A percentile compares a stretch with the other conserved stretches of the same genome.
These are phyloP conservation scores for Penicillium polonicum DNA, from an alignment of 2,329 filamentous ascomycete species.

Conservation along the genomic window DNA sequence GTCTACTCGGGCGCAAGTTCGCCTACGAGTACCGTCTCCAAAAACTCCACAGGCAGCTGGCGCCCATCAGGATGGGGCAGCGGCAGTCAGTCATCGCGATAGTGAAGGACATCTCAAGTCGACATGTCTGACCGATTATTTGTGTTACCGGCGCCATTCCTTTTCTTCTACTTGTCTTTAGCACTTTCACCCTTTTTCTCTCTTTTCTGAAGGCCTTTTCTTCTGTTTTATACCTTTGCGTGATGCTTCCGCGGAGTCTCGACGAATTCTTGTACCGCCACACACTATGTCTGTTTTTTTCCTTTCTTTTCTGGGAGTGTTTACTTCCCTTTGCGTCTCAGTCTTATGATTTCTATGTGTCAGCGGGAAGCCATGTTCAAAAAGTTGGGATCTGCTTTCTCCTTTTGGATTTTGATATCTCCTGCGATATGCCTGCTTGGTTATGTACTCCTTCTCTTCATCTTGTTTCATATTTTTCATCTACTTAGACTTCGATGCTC, in stretches of 20 bases:
- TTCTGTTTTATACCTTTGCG: constrained; percentile 19
- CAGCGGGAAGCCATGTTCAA: neutral
- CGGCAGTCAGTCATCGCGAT: constrained; percentile 28
- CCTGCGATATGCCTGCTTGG: constrained; percentile 1
- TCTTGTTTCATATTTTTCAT: neutral
- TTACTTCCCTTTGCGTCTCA: constrained; percentile 1
- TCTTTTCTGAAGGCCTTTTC: constrained; percentile 1
- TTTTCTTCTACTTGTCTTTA: constrained; percentile 11
- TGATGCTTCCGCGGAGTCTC: constrained; percentile 25
- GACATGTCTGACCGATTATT: constrained; percentile 10
- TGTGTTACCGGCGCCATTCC: constrained; percentile 2
- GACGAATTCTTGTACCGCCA: constrained; percentile 14
- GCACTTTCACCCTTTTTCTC: constrained; percentile 10
- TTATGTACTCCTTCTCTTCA: constrained; percentile 1
- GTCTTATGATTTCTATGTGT: constrained; percentile 7
- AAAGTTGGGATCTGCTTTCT: neutral
- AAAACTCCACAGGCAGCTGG: constrained; percentile 40
- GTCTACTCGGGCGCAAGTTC: constrained; percentile 59
- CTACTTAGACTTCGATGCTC: neutral
- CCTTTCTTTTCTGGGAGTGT: constrained; percentile 1
- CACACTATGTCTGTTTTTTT: constrained; percentile 6
- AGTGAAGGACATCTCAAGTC: neutral
- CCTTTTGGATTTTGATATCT: neutral
- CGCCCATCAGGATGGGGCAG: constrained; percentile 31
- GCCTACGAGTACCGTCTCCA: constrained; percentile 40